Percentiles rank a stretch among this genome's conserved stretches.
phyloP scores from a whole-genome alignment of 176 grass and related monocot species.

The Saccharum officinarum region DNA sequence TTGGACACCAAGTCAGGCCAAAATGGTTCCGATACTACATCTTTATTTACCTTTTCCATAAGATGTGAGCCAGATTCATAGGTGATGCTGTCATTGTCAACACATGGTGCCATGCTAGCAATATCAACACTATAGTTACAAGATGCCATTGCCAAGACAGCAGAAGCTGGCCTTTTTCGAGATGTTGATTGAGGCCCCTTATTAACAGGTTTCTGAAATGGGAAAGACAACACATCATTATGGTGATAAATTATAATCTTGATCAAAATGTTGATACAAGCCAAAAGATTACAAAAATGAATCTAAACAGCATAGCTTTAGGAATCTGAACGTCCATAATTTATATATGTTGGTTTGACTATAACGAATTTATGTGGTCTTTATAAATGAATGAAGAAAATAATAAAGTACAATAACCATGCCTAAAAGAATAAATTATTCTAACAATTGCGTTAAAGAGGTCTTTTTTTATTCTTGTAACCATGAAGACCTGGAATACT shows the following conservation, averaged over 20 bases:
- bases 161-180: conserved; percentile 9
- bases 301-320: neutral
- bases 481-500: neutral
- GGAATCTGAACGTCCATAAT: neutral
- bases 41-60: conserved; percentile 9
- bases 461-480: neutral
- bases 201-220: conserved; percentile 37
- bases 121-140: neutral
- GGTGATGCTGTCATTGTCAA: neutral
- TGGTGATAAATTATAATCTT: conserved; percentile 4
- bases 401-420: neutral
- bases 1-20: neutral
- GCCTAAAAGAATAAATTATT: neutral
- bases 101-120: neutral
- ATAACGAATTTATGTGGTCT: neutral
- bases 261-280: neutral
- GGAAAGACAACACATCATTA: conserved; percentile 9
- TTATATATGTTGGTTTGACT: neutral
- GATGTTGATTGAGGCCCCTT: neutral
- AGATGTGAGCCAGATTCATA: conserved; percentile 1
- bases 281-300: neutral
- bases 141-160: neutral
- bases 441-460: neutral
- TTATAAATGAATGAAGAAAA: conserved; percentile 2
- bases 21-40: neutral